Base-by-base conservation (phyloP, 2,329 filamentous ascomycete species). In the Calycina marina region DNA sequence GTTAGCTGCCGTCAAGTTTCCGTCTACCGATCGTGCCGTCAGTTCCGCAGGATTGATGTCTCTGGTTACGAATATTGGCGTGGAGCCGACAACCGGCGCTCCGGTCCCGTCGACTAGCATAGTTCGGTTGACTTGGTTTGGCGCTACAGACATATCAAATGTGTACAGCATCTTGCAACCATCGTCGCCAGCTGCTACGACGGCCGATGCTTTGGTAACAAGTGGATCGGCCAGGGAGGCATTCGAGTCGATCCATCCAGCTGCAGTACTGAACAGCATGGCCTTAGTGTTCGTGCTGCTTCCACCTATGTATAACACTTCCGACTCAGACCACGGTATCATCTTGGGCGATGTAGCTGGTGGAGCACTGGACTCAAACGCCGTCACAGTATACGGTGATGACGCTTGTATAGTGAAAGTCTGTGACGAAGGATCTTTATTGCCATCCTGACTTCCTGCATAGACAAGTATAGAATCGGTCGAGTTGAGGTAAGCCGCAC, bases 381-480 rank as follows among this genome's bases (percentile, higher is more conserved):
- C 65, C 6, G 60, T 49, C 4, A 86, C 68, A 4, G 46, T 53
- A 51, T 79, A 81, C 0, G 84, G 81, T 18, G 67, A 58, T 4
- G 63, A 63, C 1, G 77, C 74, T 3, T 65, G 60, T 37, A 94
- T 73, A 12, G 77, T 65, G 47, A 86, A 93, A 0, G 83, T 88
- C 44, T 83, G 68, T 2, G 76, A 71, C 1, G 81, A 85, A 1
- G 69, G 59, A 5, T 59, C 56, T 6, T 58, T 54, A 18, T 58
- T 59, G 15, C 70, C 71, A 43, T 75, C 69, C 45, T 76, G 72
- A 11, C 67, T 72, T 28, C 88, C 88, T 18, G 77, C 81, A 51
- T 86, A 94, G 15, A 93, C 65, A 14, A 94, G 57, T 34, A 96
- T 80, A 4, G 72, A 67, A 34, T 82, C 67, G 11, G 72, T 69